Evolutionary conservation across 2,329 filamentous ascomycete species (phyloP).

Genomic region (Trichoderma semiorbis): DNA sequence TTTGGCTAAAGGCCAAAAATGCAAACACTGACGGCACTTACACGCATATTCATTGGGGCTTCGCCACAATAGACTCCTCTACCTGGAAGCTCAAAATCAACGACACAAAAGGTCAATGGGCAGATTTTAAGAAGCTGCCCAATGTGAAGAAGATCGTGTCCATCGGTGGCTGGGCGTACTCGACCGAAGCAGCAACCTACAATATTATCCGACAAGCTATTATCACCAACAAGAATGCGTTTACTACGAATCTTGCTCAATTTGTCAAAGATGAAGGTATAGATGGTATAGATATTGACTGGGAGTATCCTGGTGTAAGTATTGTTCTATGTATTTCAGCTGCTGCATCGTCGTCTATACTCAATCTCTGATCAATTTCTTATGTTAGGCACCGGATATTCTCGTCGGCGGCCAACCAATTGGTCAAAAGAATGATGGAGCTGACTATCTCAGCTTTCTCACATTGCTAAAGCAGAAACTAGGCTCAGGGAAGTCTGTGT

Average conservation of each 20-base stretch:
- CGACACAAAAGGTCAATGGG: neutral
- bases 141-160: neutral
- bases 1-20: neutral
- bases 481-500: constrained; percentile 32
- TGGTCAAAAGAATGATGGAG: neutral
- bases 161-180: neutral
- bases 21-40: neutral
- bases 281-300: neutral
- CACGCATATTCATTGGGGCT: neutral
- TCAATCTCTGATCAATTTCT: neutral
- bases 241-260: neutral
- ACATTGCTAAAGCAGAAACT: constrained; percentile 2
- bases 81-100: neutral
- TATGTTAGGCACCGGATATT: neutral
- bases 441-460: neutral
- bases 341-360: fast-evolving
- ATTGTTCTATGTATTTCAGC: neutral
- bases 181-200: neutral
- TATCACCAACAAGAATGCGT: neutral
- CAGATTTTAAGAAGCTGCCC: neutral
- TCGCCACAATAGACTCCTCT: neutral
- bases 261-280: neutral
- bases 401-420: neutral
- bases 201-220: neutral
- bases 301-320: neutral